Base-by-base conservation (phyloP, 23 red algal species). In the Gracilaria gracilis region DNA sequence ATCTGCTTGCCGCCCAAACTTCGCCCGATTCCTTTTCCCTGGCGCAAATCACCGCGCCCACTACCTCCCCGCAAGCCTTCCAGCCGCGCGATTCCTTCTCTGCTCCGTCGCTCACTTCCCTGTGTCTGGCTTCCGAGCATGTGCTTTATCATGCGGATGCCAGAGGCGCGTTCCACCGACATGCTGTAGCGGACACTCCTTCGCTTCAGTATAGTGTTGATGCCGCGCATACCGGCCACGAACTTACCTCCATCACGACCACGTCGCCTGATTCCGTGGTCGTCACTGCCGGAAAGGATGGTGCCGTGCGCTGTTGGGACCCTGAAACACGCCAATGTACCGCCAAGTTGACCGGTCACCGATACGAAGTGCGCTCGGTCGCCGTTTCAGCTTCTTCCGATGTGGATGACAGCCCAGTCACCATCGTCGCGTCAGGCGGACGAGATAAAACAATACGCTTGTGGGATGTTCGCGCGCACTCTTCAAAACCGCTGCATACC, bases 291-390 rank as follows among this genome's bases (percentile, higher is more conserved):
- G 94, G 88, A 44, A 96, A 96, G 61, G 94, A 96, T 76, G 94
- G 74, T 23, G 21, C 33, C 78, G 82, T 96, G 37, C 94, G 94
- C n/a, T 34, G 82, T 32, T 96, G 94, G 94, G 94, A 96, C 53
- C 79, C 86, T 16, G 87, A 84, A 17, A 92, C 88, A 39, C 82
- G 89, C 64, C 58, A 79, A 34, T 55, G 70, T 55, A 82, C 88
- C 13, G 86, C 89, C 29, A 47, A 55, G 14, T 88, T 91, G 48
- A 37, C 65, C 15, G 94, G 94, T 1, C 94, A 96, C 54, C 82
- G 84, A 65, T 85, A 88, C 48, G 88, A 90, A 79, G 94, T 96
- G 36, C 88, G 89, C 46, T 75, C 58, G 14, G 75, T 95, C 29
- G 87, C 87, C 7, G 87, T 85, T 19, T 88, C 87, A 25, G 57